These are phyloP conservation scores for Wickerhamomyces ciferrii DNA, from an alignment of 805 yeast species.

Conservation along the genomic window DNA sequence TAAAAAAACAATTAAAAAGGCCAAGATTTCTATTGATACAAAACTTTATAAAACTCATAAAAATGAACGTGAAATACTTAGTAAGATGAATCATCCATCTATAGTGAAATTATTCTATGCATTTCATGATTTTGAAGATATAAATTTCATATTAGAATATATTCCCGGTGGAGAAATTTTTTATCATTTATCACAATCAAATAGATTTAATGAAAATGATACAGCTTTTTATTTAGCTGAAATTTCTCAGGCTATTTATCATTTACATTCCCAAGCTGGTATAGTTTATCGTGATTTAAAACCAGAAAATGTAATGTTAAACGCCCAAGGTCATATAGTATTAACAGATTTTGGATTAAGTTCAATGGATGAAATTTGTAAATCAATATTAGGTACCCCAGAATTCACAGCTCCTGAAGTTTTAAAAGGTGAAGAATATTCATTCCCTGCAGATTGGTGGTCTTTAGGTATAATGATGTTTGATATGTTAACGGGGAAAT, in stretches of 20 bases:
- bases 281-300: constrained; percentile 84
- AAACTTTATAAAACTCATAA: constrained; percentile 64
- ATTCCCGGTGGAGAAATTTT: constrained; percentile 88
- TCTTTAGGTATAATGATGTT: constrained; percentile 76
- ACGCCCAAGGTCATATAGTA: constrained; percentile 72
- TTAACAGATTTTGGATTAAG: constrained; percentile 84
- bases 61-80: constrained; percentile 71
- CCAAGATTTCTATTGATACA: constrained; percentile 55
- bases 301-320: constrained; percentile 84
- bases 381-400: constrained; percentile 38
- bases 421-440: constrained; percentile 71
- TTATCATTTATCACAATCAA: constrained; percentile 31
- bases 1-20: constrained; percentile 80
- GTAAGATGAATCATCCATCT: constrained; percentile 70
- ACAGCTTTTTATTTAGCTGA: constrained; percentile 80
- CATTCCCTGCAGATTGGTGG: constrained; percentile 88
- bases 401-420: constrained; percentile 80
- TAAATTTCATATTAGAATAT: constrained; percentile 73
- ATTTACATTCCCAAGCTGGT: constrained; percentile 66
- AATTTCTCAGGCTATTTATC: constrained; percentile 69
- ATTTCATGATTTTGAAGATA: constrained; percentile 71
- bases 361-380: constrained; percentile 28
- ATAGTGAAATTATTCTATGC: constrained; percentile 81
- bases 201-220: constrained; percentile 51
- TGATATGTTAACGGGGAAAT: constrained; percentile 76